phyloP scores from a whole-genome alignment of 306 rosid species.

The Rosa lucieae region DNA sequence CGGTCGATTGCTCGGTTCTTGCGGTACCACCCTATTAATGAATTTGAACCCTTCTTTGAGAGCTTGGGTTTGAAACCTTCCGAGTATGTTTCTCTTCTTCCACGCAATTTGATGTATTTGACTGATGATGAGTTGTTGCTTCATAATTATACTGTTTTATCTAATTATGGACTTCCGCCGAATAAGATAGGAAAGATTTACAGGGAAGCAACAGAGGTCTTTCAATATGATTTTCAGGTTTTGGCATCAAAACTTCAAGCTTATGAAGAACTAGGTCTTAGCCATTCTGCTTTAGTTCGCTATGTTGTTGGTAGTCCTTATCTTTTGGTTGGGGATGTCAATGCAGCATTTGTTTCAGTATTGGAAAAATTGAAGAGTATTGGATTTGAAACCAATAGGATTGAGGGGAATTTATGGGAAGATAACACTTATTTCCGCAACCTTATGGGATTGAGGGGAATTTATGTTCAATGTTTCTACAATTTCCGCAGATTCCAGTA shows the following conservation, averaged over 20 bases:
- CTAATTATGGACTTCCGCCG: slow-evolving; percentile 63
- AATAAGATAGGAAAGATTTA: slow-evolving; percentile 57
- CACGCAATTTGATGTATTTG: slow-evolving; percentile 53
- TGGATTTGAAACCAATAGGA: slow-evolving; percentile 47
- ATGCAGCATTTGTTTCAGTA: slow-evolving; percentile 44
- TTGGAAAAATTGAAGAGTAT: slow-evolving; percentile 45
- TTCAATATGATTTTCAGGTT: slow-evolving; percentile 47
- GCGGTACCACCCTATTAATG: slow-evolving; percentile 81
- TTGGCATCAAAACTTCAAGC: slow-evolving; percentile 56
- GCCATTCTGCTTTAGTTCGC: slow-evolving; percentile 22
- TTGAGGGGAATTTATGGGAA: slow-evolving; percentile 41
- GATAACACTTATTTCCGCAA: slow-evolving; percentile 27
- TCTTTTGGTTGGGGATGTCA: slow-evolving; percentile 60
- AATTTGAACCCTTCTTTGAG: slow-evolving; percentile 86
- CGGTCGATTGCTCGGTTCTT: slow-evolving; percentile 51
- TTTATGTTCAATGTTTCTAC: slow-evolving; percentile 41
- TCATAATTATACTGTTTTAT: slow-evolving; percentile 50
- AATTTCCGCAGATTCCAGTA: slow-evolving; percentile 56
- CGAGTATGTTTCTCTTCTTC: slow-evolving; percentile 58
- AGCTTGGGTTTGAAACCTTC: slow-evolving; percentile 70
- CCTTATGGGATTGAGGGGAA: background rate
- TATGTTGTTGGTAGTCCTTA: slow-evolving; percentile 51
- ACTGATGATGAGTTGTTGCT: slow-evolving; percentile 53
- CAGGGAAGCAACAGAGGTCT: slow-evolving; percentile 44
- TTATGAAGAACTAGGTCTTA: slow-evolving; percentile 53